Evolutionary conservation across 2,329 filamentous ascomycete genomes (phyloP).

Genomic region (Phialocephala sp.): DNA sequence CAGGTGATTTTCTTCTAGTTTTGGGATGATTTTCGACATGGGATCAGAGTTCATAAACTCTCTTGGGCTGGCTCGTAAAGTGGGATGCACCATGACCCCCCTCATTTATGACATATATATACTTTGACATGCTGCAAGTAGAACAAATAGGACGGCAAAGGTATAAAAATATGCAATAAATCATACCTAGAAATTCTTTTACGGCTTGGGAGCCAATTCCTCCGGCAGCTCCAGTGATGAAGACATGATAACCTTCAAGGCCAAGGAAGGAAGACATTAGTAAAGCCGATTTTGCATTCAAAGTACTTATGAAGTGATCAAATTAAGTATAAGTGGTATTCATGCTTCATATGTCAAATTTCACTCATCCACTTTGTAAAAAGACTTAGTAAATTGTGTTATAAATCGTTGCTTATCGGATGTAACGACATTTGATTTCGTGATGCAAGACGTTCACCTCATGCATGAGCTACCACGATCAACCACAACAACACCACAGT

Average conservation of each 20-base stretch:
- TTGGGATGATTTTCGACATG: no score
- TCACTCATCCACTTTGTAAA: background rate
- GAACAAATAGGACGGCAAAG: background rate
- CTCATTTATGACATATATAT: background rate
- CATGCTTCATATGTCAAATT: background rate
- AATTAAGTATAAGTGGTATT: background rate
- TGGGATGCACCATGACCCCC: background rate
- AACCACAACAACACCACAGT: background rate
- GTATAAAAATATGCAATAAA: background rate
- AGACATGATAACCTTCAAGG: conserved; percentile 49
- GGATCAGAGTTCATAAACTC: no score
- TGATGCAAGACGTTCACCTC: background rate
- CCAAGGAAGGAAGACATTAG: conserved; percentile 32
- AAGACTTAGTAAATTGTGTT: conserved; percentile 3
- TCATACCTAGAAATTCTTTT: conserved; percentile 56
- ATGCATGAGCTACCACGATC: background rate
- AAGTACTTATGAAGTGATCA: background rate
- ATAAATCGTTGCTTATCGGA: conserved; percentile 9
- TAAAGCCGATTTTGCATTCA: background rate
- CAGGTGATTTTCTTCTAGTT: no score
- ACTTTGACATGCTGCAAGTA: background rate
- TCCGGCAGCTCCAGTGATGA: conserved; percentile 58
- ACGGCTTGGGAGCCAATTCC: conserved; percentile 57
- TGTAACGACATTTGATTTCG: background rate
- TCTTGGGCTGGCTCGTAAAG: background rate